Evolutionary conservation across 1,139 yeast species (phyloP).

Genomic region (Hyphopichia pseudoburtonii): DNA sequence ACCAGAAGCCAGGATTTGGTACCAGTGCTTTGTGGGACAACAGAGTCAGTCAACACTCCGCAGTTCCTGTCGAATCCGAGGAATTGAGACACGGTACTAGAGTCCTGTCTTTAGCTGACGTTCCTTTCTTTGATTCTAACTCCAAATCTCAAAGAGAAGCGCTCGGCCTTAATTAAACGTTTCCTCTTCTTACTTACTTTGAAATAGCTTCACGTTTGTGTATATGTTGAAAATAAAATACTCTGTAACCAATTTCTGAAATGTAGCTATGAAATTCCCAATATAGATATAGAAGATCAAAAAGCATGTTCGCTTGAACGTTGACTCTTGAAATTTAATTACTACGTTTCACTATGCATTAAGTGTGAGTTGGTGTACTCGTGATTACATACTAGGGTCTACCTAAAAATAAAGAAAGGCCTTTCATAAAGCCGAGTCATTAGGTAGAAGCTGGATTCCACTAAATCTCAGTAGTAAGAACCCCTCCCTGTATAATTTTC

Average conservation of each 20-base stretch:
- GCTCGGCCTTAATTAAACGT: too few relatives aligned
- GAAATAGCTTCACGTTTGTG: too few relatives aligned
- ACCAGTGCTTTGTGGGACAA: conserved; percentile 53
- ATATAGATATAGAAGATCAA: too few relatives aligned
- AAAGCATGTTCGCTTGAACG: too few relatives aligned
- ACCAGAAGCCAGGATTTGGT: conserved; percentile 39
- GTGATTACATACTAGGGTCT: too few relatives aligned
- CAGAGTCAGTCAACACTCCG: conserved; percentile 42
- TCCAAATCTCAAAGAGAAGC: conserved; percentile 20
- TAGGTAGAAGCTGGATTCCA: too few relatives aligned
- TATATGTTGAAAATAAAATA: too few relatives aligned
- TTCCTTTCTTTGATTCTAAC: conserved; percentile 45
- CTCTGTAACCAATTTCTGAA: too few relatives aligned
- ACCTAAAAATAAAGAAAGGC: background rate
- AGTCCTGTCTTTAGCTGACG: conserved; percentile 50
- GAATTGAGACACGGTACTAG: conserved; percentile 34
- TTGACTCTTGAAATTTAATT: background rate
- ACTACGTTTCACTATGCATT: too few relatives aligned
- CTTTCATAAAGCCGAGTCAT: background rate
- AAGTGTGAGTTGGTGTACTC: too few relatives aligned
- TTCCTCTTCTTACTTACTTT: too few relatives aligned
- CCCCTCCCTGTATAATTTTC: conserved; percentile 3
- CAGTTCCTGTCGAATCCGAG: conserved; percentile 21
- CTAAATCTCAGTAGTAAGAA: conserved; percentile 3
- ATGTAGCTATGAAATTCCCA: too few relatives aligned